Conservation (phyloP, 768 basidiomycete genomes). For the Rhodotorula sphaerocarpa region DNA sequence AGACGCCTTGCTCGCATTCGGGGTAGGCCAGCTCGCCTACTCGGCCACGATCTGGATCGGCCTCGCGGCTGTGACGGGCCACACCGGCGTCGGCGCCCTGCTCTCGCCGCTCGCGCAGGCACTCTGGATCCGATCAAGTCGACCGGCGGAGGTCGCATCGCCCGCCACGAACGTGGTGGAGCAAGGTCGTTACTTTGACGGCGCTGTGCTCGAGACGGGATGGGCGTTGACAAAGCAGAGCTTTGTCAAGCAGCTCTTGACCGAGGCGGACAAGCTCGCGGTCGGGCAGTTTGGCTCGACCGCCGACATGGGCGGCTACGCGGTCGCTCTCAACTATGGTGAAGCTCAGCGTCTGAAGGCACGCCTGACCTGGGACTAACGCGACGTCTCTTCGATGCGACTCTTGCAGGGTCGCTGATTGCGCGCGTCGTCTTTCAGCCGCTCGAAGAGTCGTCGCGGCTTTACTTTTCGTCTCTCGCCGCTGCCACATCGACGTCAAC, state of each 20-base stretch:
- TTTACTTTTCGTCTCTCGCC: conserved; percentile 67
- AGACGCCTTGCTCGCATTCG: conserved; percentile 68
- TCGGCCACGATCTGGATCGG: conserved; percentile 45
- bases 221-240: conserved; percentile 80
- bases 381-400: no score
- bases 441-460: conserved; percentile 80
- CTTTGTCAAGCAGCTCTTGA: conserved; percentile 84
- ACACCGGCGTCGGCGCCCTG: no score
- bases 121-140: no score
- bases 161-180: no score
- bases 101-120: no score
- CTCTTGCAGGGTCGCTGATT: conserved; percentile 76
- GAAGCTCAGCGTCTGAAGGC: conserved; percentile 33
- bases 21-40: conserved; percentile 72
- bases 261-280: conserved; percentile 88
- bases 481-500: neutral
- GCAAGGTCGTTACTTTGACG: conserved; percentile 10
- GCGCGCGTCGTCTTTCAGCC: conserved; percentile 92
- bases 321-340: conserved; percentile 94
- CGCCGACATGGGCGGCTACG: conserved; percentile 86
- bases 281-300: conserved; percentile 75
- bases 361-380: conserved; percentile 1
- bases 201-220: conserved; percentile 48
- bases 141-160: neutral
- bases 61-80: neutral